Base-by-base conservation (phyloP, 441 rosid genomes). In the Macaranga tanarius region DNA sequence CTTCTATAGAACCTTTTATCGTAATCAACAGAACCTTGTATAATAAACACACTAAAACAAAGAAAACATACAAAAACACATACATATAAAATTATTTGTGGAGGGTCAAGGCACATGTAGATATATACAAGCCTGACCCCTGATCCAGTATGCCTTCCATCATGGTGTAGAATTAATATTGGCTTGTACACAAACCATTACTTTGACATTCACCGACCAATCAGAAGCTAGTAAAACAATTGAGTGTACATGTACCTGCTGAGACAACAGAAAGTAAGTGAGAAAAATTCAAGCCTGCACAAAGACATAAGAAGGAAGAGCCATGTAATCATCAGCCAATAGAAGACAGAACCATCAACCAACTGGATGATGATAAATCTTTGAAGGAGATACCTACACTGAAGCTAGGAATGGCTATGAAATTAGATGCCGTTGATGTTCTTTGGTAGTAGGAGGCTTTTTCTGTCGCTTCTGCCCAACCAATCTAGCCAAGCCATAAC, bases 381-480 rank as follows among this genome's bases (percentile, higher is more conserved):
- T 71, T 31, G 42, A 50, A 69, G 50, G 73, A 50, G n/a, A 28
- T 84, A 88, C 89, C 85, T 42, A 81, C 63, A 75, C 42, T 63
- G 64, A 65, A 69, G 71, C 75, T 71, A 50, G 54, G 40, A 45
- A 59, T 47, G 44, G 56, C 67, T 76, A 79, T 16, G 72, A 69
- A 72, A 73, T 42, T 71, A 51, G 68, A 48, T 72, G 82, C 55
- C 63, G 69, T 15, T 72, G 68, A 59, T 71, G 79, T 58, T 77
- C 85, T 79, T 83, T 87, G n/a, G 65, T 72, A 67, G 80, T 79
- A 70, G 76, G 61, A 63, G 75, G 79, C 79, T 86, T 88, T 85
- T 75, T 90, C 73, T 72, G 84, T 75, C 84, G 88, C 86, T 88
- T 92, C 72, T 69, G 76, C 52, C 86, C 79, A 20, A 64, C 86